Evolutionary conservation across 176 grass and related monocot species (phyloP).

Genomic region (Puccinellia tenuiflora): DNA sequence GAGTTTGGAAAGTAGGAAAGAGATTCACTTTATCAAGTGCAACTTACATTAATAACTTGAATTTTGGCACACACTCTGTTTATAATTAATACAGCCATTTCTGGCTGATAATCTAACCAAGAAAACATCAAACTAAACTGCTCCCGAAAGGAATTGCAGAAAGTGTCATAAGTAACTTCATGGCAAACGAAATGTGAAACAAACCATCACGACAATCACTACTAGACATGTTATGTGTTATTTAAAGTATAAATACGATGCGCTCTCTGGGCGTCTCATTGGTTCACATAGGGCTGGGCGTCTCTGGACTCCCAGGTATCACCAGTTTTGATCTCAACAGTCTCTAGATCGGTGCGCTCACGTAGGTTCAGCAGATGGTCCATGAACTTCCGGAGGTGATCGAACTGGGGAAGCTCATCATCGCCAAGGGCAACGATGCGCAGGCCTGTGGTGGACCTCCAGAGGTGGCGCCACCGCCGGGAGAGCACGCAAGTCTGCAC

Average conservation of each 20-base stretch:
- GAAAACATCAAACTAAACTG: background rate
- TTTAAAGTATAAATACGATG: too few species aligned
- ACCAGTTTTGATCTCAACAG: background rate
- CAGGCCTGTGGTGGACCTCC: background rate
- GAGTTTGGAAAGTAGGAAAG: background rate
- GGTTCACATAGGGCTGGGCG: background rate
- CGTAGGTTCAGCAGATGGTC: background rate
- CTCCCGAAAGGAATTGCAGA: too few species aligned
- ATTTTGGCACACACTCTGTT: background rate
- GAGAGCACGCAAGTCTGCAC: background rate
- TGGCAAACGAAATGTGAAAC: background rate
- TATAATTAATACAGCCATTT: background rate
- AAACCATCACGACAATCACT: too few species aligned
- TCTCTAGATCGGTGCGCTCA: background rate
- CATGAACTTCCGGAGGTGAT: background rate
- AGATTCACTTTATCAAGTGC: background rate
- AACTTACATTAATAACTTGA: background rate
- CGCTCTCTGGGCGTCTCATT: too few species aligned
- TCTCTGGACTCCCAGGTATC: too few species aligned
- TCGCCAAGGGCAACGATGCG: background rate
- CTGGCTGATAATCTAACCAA: background rate
- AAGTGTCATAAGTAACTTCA: background rate
- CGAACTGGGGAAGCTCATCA: background rate
- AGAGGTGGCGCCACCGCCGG: background rate
- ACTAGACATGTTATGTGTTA: background rate